Evolutionary conservation across 805 yeast genomes (phyloP), one percentile per base, ranked within the genome.

Genomic region (Saturnispora silvae): DNA sequence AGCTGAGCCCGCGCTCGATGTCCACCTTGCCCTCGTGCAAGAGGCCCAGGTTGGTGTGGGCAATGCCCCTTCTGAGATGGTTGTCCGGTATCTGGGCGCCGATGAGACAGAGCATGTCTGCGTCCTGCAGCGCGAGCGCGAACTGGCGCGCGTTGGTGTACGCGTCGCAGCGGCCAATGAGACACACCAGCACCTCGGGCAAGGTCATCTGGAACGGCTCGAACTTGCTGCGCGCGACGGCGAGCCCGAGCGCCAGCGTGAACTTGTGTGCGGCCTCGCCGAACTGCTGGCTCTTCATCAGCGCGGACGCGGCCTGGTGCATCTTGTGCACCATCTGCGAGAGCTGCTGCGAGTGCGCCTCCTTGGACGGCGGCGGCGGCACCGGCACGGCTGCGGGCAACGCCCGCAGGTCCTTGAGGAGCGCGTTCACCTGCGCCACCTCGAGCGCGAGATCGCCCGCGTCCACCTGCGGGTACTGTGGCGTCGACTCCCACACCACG

Each of bases 91-190:
- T 60, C 37, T 63, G 59, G 53, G 74, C 60, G 57, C 74, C 76
- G 50, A 79, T 64, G 28, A 72, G 72, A 40, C 75, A 56, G 44
- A 79, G 60, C 61, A 79, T 57, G 43, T 81, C 87, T 3, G 82
- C 72, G 51, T 81, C 94, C 46, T 75, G 72, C 51, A 61, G 69
- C 1, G 86, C 87, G 39, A 70, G 72, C 32, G 74, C 45, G 52
- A 64, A 74, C 37, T 73, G 64, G 28, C 70, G 66, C 36, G 65
- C 59, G 53, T 75, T 64, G 51, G 80, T 60, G 46, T 72, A 65
- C 0, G 86, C 76, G 50, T 81, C 94, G 19, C 83, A 70, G 44
- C 87, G 66, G 35, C 81, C 76, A 65, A 77, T 75, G 37, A 81
- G 57, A 52, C 81, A 72, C 46, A 76, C 67, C 30, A 73, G 67